phyloP scores from a whole-genome alignment of 1,139 yeast genomes.

The Ashbya aceris region DNA sequence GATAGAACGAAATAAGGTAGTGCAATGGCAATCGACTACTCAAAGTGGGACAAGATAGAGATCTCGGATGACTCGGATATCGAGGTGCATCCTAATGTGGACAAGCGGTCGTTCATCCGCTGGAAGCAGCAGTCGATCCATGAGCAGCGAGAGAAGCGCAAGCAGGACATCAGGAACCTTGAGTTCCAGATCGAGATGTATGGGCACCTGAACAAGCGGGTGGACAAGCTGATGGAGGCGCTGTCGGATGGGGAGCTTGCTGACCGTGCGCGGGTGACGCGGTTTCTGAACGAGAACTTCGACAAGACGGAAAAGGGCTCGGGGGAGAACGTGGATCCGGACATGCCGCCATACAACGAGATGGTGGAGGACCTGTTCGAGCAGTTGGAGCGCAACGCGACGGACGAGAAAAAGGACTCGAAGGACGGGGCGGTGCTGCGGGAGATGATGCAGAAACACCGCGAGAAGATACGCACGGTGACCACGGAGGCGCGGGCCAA shows the following conservation, averaged over 20 bases:
- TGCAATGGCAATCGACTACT: slow-evolving; percentile 74
- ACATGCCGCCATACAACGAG: slow-evolving; percentile 76
- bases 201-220: slow-evolving; percentile 59
- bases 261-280: slow-evolving; percentile 34
- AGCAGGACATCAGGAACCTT: slow-evolving; percentile 63
- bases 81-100: slow-evolving; percentile 98
- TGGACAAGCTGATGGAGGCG: slow-evolving; percentile 45
- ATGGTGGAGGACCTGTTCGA: slow-evolving; percentile 84
- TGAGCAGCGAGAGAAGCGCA: slow-evolving; percentile 78
- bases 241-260: slow-evolving; percentile 35
- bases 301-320: slow-evolving; percentile 49
- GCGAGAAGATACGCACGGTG: slow-evolving; percentile 59
- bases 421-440: slow-evolving; percentile 37
- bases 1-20: no score
- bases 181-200: slow-evolving; percentile 74
- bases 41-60: slow-evolving; percentile 96
- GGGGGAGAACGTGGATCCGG: slow-evolving; percentile 47
- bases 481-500: slow-evolving; percentile 50
- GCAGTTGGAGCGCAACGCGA: slow-evolving; percentile 55
- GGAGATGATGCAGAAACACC: slow-evolving; percentile 44
- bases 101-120: slow-evolving; percentile 79
- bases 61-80: slow-evolving; percentile 92
- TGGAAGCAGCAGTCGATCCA: slow-evolving; percentile 98
- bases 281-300: slow-evolving; percentile 40
- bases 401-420: slow-evolving; percentile 40